Percentiles rank a stretch among this genome's conserved stretches.
Evolutionary conservation across 805 yeast species (phyloP).

Genomic region (Metschnikowia drakensbergensis): DNA sequence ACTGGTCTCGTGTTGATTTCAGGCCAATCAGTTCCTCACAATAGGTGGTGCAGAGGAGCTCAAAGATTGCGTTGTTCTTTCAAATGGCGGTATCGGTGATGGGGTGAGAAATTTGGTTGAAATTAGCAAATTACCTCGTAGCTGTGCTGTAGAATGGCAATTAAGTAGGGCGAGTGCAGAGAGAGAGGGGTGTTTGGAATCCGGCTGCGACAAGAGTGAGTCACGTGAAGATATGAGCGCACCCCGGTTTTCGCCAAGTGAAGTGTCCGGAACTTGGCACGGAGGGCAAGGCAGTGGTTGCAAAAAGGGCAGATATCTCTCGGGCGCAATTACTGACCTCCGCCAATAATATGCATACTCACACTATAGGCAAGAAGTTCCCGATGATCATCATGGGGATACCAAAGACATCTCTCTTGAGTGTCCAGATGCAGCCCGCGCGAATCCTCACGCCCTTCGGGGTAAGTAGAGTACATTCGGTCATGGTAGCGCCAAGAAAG

Average conservation of each 20-base stretch:
- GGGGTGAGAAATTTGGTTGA: not conserved
- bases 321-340: no score
- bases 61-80: no score
- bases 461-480: conserved; percentile 75
- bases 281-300: no score
- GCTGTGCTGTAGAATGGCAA: not conserved
- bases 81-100: no score
- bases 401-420: conserved; percentile 92
- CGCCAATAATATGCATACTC: conserved; percentile 5
- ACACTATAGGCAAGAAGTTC: conserved; percentile 77
- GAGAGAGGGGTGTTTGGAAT: not conserved
- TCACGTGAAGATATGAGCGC: conserved; percentile 2
- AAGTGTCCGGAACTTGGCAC: no score
- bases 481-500: conserved; percentile 80
- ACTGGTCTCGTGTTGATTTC: no score
- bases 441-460: conserved; percentile 55
- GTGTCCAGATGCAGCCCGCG: conserved; percentile 87
- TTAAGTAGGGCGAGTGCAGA: not conserved
- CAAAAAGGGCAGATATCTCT: no score
- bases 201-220: not conserved
- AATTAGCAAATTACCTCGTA: not conserved
- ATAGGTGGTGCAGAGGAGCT: no score
- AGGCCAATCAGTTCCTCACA: no score
- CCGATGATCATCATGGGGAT: conserved; percentile 97
- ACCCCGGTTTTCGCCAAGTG: not conserved